Evolutionary conservation across 805 yeast genomes (phyloP).

Genomic region (Myxozyma vanderwaltii): DNA sequence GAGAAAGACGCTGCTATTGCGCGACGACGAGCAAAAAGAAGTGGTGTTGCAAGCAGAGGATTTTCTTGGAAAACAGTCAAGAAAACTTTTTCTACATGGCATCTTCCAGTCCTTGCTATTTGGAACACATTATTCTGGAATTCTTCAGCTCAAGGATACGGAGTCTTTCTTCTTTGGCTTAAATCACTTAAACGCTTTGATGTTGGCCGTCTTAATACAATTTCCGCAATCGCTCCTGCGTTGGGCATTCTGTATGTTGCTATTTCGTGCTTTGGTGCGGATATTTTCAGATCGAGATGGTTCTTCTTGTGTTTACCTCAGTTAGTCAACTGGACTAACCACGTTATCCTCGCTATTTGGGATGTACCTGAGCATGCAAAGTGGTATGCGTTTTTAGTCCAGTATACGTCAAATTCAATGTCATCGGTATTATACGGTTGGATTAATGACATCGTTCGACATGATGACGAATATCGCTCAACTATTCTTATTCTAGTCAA

Average conservation of each 20-base stretch:
- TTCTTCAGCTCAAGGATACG: slow-evolving; percentile 50
- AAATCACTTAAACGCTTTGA: slow-evolving; percentile 50
- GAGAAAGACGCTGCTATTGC: slow-evolving; percentile 61
- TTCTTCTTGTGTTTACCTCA: slow-evolving; percentile 57
- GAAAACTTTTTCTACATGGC: slow-evolving; percentile 57
- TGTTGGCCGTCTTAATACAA: slow-evolving; percentile 51
- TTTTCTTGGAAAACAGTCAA: slow-evolving; percentile 45
- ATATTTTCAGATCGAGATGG: slow-evolving; percentile 56
- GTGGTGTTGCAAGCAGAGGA: slow-evolving; percentile 39
- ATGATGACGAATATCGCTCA: slow-evolving; percentile 56
- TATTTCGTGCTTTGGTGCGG: slow-evolving; percentile 45
- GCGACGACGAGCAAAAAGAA: slow-evolving; percentile 47
- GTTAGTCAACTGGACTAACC: slow-evolving; percentile 54
- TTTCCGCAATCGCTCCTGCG: slow-evolving; percentile 60
- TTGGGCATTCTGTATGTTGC: slow-evolving; percentile 52
- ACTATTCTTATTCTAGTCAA: slow-evolving; percentile 56
- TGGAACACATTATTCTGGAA: slow-evolving; percentile 41
- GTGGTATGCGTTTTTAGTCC: slow-evolving; percentile 62
- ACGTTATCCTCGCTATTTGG: slow-evolving; percentile 59
- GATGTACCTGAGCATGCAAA: slow-evolving; percentile 55
- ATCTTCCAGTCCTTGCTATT: slow-evolving; percentile 42
- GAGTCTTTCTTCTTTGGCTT: slow-evolving; percentile 65
- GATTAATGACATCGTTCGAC: slow-evolving; percentile 60
- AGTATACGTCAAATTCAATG: slow-evolving; percentile 61
- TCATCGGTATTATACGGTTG: slow-evolving; percentile 62